phyloP scores from a whole-genome alignment of 2,329 filamentous ascomycete genomes.

The Neoscytalidium dimidiatum region DNA sequence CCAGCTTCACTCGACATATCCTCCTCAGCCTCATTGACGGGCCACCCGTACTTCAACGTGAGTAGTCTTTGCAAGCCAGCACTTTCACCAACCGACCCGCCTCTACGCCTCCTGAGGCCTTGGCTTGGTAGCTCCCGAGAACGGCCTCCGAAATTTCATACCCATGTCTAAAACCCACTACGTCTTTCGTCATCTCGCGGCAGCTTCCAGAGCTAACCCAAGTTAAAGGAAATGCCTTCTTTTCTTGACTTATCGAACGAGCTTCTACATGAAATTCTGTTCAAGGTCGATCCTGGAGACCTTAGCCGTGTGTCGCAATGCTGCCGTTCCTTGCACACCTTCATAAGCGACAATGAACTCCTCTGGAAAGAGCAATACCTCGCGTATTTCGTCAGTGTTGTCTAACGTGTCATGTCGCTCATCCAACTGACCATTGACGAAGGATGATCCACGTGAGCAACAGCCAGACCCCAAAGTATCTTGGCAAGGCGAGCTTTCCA shows the following conservation, averaged over 20 bases:
- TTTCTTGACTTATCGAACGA: conserved; percentile 20
- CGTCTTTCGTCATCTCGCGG: not conserved
- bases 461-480: not conserved
- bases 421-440: not conserved
- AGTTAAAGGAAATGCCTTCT: not conserved
- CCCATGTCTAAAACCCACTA: too few species aligned
- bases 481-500: conserved; percentile 41
- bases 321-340: conserved; percentile 12
- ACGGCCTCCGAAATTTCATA: not conserved
- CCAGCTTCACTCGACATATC: not conserved
- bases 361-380: conserved; percentile 20
- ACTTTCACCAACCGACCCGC: not conserved
- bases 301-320: conserved; percentile 12
- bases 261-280: conserved; percentile 14
- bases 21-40: not conserved
- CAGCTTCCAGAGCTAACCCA: not conserved
- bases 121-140: not conserved
- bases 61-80: not conserved
- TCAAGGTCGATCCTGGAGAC: not conserved
- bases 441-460: conserved; percentile 24
- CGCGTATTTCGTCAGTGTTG: not conserved
- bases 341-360: conserved; percentile 15
- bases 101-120: not conserved
- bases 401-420: not conserved
- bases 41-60: not conserved